These are phyloP conservation scores for Phaffia rhodozyma DNA, from an alignment of 1,284 basidiomycete genomes.

Conservation along the genomic window DNA sequence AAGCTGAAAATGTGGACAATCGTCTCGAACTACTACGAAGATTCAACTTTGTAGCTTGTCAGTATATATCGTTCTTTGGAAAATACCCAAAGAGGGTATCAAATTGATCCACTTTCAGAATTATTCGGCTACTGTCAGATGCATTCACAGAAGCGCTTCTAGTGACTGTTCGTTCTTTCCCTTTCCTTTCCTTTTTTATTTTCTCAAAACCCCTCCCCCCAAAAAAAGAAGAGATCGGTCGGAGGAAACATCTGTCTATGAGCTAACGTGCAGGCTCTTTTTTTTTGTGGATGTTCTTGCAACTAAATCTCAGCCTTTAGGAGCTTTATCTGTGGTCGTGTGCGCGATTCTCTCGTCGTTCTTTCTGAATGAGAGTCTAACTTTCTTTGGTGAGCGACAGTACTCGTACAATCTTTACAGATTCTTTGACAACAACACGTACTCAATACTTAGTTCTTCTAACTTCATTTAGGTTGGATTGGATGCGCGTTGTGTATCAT, in stretches of 20 bases:
- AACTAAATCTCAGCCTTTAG: slow-evolving; percentile 50
- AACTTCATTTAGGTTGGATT: slow-evolving; percentile 36
- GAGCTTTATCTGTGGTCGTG: slow-evolving; percentile 89
- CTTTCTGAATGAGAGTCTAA: slow-evolving; percentile 83
- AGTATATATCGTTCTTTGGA: slow-evolving; percentile 17
- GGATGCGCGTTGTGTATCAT: slow-evolving; percentile 80
- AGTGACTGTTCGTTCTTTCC: slow-evolving; percentile 26
- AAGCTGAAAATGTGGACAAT: neutral
- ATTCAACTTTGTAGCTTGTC: slow-evolving; percentile 37
- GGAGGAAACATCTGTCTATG: neutral
- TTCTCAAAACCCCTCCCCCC: slow-evolving; percentile 20
- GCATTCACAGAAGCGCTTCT: slow-evolving; percentile 29
- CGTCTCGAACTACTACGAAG: slow-evolving; percentile 21
- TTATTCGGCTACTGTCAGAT: slow-evolving; percentile 37
- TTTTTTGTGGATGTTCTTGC: neutral
- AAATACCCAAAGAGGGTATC: neutral
- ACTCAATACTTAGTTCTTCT: neutral
- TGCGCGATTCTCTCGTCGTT: slow-evolving; percentile 87
- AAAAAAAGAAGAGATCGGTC: slow-evolving; percentile 24
- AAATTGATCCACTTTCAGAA: neutral
- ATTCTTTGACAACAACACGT: slow-evolving; percentile 18
- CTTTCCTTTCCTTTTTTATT: slow-evolving; percentile 64
- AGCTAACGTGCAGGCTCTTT: too few species aligned
- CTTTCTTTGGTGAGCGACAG: slow-evolving; percentile 70
- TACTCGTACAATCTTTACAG: slow-evolving; percentile 22